Conservation (phyloP, 169 alveolate genomes). For the Cystoisospora suis region DNA sequence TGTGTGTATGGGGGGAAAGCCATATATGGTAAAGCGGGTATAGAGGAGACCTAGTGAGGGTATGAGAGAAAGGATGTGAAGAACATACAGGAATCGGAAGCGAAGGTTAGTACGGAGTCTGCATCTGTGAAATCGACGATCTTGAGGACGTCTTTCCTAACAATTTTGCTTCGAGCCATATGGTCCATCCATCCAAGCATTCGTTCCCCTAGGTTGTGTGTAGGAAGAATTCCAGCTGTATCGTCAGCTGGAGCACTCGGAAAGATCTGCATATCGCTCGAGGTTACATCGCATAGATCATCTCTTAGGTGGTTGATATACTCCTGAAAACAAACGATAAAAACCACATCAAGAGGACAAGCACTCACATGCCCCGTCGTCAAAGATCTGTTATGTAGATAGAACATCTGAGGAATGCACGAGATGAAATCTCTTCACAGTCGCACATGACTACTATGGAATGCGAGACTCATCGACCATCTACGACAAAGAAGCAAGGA, state of each 20-base stretch:
- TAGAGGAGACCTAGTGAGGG: no score
- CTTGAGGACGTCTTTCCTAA: conserved; percentile 1
- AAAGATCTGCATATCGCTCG: conserved; percentile 4
- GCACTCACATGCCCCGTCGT: no score
- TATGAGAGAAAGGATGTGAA: no score
- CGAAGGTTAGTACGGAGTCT: background rate
- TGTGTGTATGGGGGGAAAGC: no score
- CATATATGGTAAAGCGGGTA: no score
- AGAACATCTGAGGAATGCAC: no score
- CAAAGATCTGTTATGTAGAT: no score
- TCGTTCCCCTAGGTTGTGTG: conserved; percentile 17
- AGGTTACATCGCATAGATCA: conserved; percentile 2
- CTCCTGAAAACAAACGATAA: no score
- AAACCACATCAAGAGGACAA: no score
- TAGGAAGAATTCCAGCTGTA: background rate
- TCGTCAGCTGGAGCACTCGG: conserved; percentile 7
- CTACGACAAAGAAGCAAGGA: background rate
- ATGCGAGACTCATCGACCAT: background rate
- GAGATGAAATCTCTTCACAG: no score
- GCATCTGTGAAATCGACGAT: background rate
- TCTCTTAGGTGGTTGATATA: background rate
- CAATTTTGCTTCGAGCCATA: background rate
- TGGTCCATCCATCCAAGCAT: background rate
- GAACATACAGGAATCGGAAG: background rate
- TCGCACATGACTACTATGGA: background rate